Evolutionary conservation across 1,284 basidiomycete genomes (phyloP), one percentile per base, ranked within the genome.

Genomic region (Peniophora sp.): DNA sequence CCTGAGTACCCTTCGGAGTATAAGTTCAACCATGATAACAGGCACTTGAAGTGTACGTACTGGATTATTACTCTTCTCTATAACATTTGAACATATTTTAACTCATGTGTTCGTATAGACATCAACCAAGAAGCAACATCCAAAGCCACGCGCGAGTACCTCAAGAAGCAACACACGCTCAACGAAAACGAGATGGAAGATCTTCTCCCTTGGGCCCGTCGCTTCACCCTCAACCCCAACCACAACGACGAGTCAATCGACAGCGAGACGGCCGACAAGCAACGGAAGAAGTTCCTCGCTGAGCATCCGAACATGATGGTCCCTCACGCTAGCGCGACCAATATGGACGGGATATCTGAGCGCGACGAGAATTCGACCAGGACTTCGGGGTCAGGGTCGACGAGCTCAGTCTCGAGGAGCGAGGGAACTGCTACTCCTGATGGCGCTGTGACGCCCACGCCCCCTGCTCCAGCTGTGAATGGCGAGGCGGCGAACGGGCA

Each of bases 21-120:
- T 62, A 67, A 69, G 25, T 83, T 83, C 60, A 69, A 69, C 39
- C 67, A 77, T 55, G 65, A 71, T 44, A 81, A 81, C 60, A 68
- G 69, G 12, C 75, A 72, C 41, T 52, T 67, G 52, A 66, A 64
- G 14, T 55, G 54, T 55, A 45, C 27, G 45, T 19, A 19, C 41
- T 16, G 14, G n/a, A n/a, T n/a, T n/a, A n/a, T n/a, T n/a, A n/a
- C n/a, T n/a, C n/a, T n/a, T n/a, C n/a, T n/a, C n/a, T n/a, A n/a
- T n/a, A n/a, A n/a, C n/a, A n/a, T 20, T 12, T 23, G 10, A 3
- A 5, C 22, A 39, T 20, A 20, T 23, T 19, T n/a, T n/a, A n/a
- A n/a, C n/a, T n/a, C n/a, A n/a, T n/a, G n/a, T n/a, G n/a, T n/a
- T n/a, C n/a, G n/a, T n/a, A n/a, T 38, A 60, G 59, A 60, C 41